Evolutionary conservation across 441 rosid species (phyloP).

Genomic region (Croton setiger): DNA sequence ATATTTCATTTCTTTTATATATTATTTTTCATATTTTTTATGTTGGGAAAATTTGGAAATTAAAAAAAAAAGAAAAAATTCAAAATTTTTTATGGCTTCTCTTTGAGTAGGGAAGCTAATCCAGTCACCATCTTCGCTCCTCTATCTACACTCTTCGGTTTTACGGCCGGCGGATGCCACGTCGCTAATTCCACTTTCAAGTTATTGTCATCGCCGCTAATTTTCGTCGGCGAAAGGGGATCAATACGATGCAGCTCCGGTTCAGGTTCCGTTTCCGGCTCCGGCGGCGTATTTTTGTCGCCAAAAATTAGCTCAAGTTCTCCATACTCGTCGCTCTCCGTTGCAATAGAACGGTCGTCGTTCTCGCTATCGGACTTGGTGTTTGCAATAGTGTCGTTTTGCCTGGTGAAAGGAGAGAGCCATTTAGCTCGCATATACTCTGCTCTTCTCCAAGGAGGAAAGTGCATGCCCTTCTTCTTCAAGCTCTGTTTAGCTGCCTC

Average conservation of each 20-base stretch:
- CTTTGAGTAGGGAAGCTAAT: conserved; percentile 73
- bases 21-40: conserved; percentile 23
- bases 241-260: conserved; percentile 4
- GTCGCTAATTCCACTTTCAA: conserved; percentile 16
- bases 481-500: conserved; percentile 87
- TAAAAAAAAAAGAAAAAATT: conserved; percentile 15
- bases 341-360: not conserved
- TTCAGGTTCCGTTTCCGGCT: too few species aligned
- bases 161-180: conserved; percentile 63
- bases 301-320: conserved; percentile 67
- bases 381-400: conserved; percentile 18
- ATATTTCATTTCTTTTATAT: conserved; percentile 14
- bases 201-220: conserved; percentile 6
- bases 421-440: conserved; percentile 93
- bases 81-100: conserved; percentile 56
- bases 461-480: conserved; percentile 90
- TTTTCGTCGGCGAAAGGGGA: conserved; percentile 24
- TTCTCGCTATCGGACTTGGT: conserved; percentile 8
- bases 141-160: conserved; percentile 51
- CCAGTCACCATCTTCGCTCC: conserved; percentile 77
- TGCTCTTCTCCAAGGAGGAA: conserved; percentile 87
- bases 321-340: conserved; percentile 26
- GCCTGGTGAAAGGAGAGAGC: conserved; percentile 58
- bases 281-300: conserved; percentile 27
- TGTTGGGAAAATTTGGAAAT: conserved; percentile 19